Percentiles rank a stretch among this genome's conserved stretches.
phyloP scores from a whole-genome alignment of 257 asterid species.

The Solanum pimpinellifolium region DNA sequence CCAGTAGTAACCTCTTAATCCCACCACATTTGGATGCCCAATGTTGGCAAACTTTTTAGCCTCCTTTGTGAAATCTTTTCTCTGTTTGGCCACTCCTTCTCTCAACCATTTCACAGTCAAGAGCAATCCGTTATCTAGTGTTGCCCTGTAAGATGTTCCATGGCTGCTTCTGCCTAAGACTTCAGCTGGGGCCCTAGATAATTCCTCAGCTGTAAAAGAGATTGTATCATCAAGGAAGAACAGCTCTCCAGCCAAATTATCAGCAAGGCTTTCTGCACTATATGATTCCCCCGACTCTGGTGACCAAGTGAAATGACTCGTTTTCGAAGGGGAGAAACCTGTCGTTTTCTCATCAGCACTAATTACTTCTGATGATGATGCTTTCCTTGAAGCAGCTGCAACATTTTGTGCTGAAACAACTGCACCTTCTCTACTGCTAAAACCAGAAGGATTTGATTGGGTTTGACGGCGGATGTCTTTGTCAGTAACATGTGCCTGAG shows the following conservation, averaged over 20 bases:
- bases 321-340: slow-evolving; percentile 84
- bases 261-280: slow-evolving; percentile 60
- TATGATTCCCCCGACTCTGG: slow-evolving; percentile 87
- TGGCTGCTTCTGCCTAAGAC: slow-evolving; percentile 97
- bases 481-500: slow-evolving; percentile 28
- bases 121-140: slow-evolving; percentile 70
- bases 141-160: slow-evolving; percentile 85
- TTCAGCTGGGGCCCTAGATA: slow-evolving; percentile 95
- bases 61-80: slow-evolving; percentile 93
- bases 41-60: slow-evolving; percentile 92
- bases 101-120: slow-evolving; percentile 96
- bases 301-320: slow-evolving; percentile 84
- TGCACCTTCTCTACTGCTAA: slow-evolving; percentile 32
- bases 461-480: slow-evolving; percentile 37
- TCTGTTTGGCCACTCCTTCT: slow-evolving; percentile 96
- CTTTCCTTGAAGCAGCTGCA: slow-evolving; percentile 45
- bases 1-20: slow-evolving; percentile 97
- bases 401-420: slow-evolving; percentile 68
- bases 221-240: slow-evolving; percentile 86
- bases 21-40: slow-evolving; percentile 92
- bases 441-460: slow-evolving; percentile 43
- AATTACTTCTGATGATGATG: slow-evolving; percentile 54
- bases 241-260: slow-evolving; percentile 77
- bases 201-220: slow-evolving; percentile 76
- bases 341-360: slow-evolving; percentile 67